Percentiles rank a stretch among this genome's conserved stretches.
These are phyloP conservation scores for Graphilbum sp. DNA, from an alignment of 2,329 filamentous ascomycete genomes.

Conservation along the genomic window DNA sequence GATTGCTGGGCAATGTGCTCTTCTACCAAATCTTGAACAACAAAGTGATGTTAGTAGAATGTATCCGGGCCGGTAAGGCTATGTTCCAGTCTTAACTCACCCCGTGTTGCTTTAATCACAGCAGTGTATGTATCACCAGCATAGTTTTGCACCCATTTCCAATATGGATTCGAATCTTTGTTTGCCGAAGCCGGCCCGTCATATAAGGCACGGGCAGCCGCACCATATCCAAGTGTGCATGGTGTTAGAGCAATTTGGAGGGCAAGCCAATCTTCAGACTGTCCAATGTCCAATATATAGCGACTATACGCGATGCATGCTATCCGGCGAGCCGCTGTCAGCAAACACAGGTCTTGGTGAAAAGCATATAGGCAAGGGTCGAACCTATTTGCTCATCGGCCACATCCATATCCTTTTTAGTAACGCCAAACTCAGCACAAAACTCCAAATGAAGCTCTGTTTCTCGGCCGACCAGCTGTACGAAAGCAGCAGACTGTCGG, in stretches of 20 bases:
- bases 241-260: conserved; percentile 74
- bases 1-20: conserved; percentile 58
- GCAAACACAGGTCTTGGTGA: not conserved
- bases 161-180: conserved; percentile 57
- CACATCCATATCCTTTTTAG: conserved; percentile 52
- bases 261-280: conserved; percentile 75
- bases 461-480: conserved; percentile 63
- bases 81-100: too few species aligned
- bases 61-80: too few species aligned
- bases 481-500: conserved; percentile 33
- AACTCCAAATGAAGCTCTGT: conserved; percentile 70
- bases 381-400: conserved; percentile 60
- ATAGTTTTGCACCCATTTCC: conserved; percentile 86
- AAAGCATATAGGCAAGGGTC: too few species aligned
- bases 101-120: conserved; percentile 53
- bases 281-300: conserved; percentile 65
- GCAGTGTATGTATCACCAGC: conserved; percentile 61
- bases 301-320: conserved; percentile 26
- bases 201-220: conserved; percentile 57
- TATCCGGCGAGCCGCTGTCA: conserved; percentile 7
- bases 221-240: conserved; percentile 78
- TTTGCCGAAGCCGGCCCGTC: conserved; percentile 39
- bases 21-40: too few species aligned
- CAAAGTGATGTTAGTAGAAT: too few species aligned
- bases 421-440: conserved; percentile 66